Conservation (phyloP, 257 asterid species). For the Solanum sparsipilum region DNA sequence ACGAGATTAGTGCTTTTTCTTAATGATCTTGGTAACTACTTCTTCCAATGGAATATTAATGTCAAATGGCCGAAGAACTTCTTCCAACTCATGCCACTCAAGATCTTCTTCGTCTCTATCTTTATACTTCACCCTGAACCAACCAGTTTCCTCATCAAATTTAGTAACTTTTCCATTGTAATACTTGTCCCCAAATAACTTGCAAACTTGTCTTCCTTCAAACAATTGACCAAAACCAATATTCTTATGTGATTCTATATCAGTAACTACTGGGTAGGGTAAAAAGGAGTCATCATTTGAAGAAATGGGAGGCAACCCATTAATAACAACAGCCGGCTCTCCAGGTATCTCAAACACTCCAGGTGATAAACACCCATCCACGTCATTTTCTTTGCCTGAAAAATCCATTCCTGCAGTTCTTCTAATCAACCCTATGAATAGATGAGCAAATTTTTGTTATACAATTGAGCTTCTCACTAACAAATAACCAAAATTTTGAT, state of each 20-base stretch:
- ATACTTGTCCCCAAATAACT: constrained; percentile 24
- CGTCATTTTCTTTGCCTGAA: constrained; percentile 6
- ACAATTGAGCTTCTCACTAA: neutral
- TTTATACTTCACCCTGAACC: constrained; percentile 57
- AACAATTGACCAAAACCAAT: constrained; percentile 48
- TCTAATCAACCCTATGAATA: neutral
- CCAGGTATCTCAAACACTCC: constrained; percentile 21
- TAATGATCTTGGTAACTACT: constrained; percentile 31
- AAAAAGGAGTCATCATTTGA: constrained; percentile 6
- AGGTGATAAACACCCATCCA: constrained; percentile 2
- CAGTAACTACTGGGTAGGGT: constrained; percentile 4
- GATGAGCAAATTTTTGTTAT: neutral
- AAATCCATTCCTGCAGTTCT: constrained; percentile 20
- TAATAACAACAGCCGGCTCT: constrained; percentile 31
- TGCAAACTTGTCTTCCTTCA: constrained; percentile 48
- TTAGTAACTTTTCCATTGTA: constrained; percentile 29
- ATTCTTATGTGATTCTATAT: constrained; percentile 1
- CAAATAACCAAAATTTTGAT: neutral
- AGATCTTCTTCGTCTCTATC: constrained; percentile 68
- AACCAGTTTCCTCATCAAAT: constrained; percentile 36
- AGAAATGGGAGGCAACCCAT: constrained; percentile 38
- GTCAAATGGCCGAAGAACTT: constrained; percentile 44
- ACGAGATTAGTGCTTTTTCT: constrained; percentile 7
- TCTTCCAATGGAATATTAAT: constrained; percentile 33
- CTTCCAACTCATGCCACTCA: constrained; percentile 47